These are phyloP conservation scores for Domatiomyces globalis DNA, from an alignment of 2,329 filamentous ascomycete species.

Conservation along the genomic window DNA sequence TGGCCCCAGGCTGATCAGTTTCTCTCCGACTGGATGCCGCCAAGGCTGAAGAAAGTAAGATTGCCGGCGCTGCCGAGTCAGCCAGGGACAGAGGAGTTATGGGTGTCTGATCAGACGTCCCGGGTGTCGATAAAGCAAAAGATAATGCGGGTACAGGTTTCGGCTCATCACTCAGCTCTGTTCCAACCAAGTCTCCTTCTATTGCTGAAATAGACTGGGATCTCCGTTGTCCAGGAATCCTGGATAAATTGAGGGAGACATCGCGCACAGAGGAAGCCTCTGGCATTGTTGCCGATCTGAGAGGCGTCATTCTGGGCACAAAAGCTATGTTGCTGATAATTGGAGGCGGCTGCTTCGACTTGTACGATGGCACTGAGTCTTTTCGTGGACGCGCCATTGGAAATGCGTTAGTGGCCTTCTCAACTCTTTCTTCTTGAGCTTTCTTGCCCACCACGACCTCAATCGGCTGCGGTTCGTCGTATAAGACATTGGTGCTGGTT, in stretches of 20 bases:
- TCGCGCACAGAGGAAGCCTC: conserved; percentile 7
- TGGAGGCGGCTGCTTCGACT: conserved; percentile 14
- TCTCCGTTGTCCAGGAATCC: conserved; percentile 11
- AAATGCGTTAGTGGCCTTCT: neutral
- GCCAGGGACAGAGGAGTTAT: neutral
- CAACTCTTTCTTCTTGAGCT: neutral
- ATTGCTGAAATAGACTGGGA: conserved; percentile 10
- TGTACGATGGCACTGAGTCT: conserved; percentile 11
- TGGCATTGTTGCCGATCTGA: conserved; percentile 4
- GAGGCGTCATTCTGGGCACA: neutral
- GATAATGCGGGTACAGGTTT: neutral
- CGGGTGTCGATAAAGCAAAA: neutral
- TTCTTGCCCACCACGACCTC: neutral
- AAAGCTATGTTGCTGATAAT: conserved; percentile 5
- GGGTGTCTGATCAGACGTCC: neutral
- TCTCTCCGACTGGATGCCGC: neutral
- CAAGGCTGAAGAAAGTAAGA: neutral
- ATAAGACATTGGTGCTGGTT: neutral
- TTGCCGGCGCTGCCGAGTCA: neutral
- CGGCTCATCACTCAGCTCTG: conserved; percentile 14
- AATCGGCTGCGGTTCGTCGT: neutral
- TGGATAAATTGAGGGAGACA: conserved; percentile 9
- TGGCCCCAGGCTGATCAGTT: neutral
- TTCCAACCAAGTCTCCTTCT: conserved; percentile 6
- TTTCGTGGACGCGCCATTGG: neutral